Evolutionary conservation across 495 filamentous ascomycete genomes (phyloP).

Genomic region (Neurospora hispaniola): DNA sequence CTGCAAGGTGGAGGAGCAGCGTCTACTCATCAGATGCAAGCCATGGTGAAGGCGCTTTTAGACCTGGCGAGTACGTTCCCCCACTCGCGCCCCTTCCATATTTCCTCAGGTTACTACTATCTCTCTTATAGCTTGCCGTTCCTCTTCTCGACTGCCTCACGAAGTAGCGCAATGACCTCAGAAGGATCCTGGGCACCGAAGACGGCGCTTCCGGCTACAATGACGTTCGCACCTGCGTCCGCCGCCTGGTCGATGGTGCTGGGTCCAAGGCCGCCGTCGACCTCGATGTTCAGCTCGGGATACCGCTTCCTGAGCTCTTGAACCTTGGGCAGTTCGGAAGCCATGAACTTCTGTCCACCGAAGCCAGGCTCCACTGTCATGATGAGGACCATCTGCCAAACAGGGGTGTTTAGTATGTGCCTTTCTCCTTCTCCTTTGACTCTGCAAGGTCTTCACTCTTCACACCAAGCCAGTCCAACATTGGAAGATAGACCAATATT

Average conservation of each 20-base stretch:
- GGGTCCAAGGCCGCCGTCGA: slow-evolving; percentile 82
- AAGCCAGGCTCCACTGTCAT: slow-evolving; percentile 99
- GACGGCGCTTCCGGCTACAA: slow-evolving; percentile 93
- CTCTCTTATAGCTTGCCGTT: slow-evolving; percentile 19
- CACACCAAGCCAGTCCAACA: neutral
- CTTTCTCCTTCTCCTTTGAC: neutral
- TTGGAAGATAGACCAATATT: neutral
- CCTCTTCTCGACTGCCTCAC: slow-evolving; percentile 64
- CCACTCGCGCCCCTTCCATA: neutral
- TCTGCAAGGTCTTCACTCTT: neutral
- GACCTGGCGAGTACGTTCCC: too few relatives aligned
- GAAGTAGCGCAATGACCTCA: slow-evolving; percentile 70
- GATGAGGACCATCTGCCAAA: slow-evolving; percentile 80
- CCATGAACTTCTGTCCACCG: slow-evolving; percentile 98
- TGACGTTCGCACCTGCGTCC: slow-evolving; percentile 93
- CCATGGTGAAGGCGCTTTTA: too few relatives aligned
- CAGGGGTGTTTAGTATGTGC: neutral
- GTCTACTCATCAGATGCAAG: neutral
- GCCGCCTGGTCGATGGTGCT: slow-evolving; percentile 90
- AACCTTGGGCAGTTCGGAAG: slow-evolving; percentile 89
- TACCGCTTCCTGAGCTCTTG: slow-evolving; percentile 69
- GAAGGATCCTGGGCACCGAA: slow-evolving; percentile 84
- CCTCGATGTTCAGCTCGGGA: slow-evolving; percentile 90
- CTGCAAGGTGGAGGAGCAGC: neutral
- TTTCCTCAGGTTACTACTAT: neutral